Percentiles rank a stretch among this genome's conserved stretches.
These are phyloP conservation scores for Pyronema domesticum DNA, from an alignment of 495 filamentous ascomycete species.

Conservation along the genomic window DNA sequence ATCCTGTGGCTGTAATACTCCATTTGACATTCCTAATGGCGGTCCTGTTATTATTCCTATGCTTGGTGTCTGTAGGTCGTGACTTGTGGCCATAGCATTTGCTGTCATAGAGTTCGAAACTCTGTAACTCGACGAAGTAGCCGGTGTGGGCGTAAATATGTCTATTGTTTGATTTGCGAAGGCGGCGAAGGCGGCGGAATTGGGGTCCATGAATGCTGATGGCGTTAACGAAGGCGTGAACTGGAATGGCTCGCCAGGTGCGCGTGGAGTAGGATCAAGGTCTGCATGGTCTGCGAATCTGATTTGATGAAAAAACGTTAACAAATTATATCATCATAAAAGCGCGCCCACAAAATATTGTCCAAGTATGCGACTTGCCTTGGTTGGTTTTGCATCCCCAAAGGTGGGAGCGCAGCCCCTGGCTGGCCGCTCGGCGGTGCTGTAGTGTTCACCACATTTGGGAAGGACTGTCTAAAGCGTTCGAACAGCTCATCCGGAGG, in stretches of 20 bases:
- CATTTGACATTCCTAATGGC: slow-evolving; percentile 59
- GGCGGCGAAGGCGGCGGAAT: slow-evolving; percentile 56
- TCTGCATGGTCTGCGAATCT: slow-evolving; percentile 42
- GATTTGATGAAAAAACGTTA: background rate
- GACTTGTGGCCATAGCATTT: slow-evolving; percentile 40
- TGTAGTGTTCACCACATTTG: slow-evolving; percentile 15
- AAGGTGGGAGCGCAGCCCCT: slow-evolving; percentile 11
- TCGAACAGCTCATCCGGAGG: slow-evolving; percentile 25
- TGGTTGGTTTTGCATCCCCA: slow-evolving; percentile 15
- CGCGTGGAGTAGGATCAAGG: slow-evolving; percentile 60
- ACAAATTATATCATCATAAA: slow-evolving; percentile 12
- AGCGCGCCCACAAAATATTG: background rate
- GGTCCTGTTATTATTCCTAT: slow-evolving; percentile 60
- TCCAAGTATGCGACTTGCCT: slow-evolving; percentile 15
- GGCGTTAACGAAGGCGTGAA: slow-evolving; percentile 58
- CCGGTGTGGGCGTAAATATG: slow-evolving; percentile 79
- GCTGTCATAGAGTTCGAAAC: background rate
- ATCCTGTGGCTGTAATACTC: slow-evolving; percentile 34
- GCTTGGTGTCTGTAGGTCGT: slow-evolving; percentile 78
- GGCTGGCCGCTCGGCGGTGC: slow-evolving; percentile 13
- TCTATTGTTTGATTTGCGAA: slow-evolving; percentile 59
- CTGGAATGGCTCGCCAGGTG: slow-evolving; percentile 55
- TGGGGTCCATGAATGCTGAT: slow-evolving; percentile 45
- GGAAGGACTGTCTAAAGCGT: slow-evolving; percentile 24
- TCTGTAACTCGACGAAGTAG: slow-evolving; percentile 30